phyloP scores from a whole-genome alignment of 345 rosid genomes.

The Jatropha curcas region DNA sequence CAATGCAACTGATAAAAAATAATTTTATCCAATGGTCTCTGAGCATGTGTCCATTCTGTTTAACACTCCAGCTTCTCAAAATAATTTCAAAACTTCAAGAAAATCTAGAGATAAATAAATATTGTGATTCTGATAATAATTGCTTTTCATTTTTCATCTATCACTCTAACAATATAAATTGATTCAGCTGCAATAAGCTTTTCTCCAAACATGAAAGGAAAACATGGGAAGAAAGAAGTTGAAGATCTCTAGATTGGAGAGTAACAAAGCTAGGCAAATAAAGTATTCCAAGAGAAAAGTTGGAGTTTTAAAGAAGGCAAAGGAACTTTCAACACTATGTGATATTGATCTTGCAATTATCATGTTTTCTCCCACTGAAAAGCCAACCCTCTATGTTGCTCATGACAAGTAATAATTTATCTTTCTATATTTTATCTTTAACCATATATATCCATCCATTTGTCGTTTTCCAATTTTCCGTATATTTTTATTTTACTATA shows the following conservation, averaged over 20 bases:
- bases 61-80: too few species aligned
- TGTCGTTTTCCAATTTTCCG: too few species aligned
- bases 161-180: too few species aligned
- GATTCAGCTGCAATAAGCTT: too few species aligned
- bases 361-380: slow-evolving; percentile 32
- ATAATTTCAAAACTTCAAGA: too few species aligned
- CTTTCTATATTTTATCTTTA: not conserved
- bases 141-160: too few species aligned
- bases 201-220: not conserved
- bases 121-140: too few species aligned
- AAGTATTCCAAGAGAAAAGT: slow-evolving; percentile 51
- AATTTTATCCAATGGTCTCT: too few species aligned
- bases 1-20: too few species aligned
- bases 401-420: slow-evolving; percentile 23
- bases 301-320: slow-evolving; percentile 42
- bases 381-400: slow-evolving; percentile 22
- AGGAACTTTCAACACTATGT: slow-evolving; percentile 32
- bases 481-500: too few species aligned
- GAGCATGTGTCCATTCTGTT: too few species aligned
- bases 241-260: slow-evolving; percentile 26
- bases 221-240: slow-evolving; percentile 44
- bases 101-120: too few species aligned
- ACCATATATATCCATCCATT: not conserved
- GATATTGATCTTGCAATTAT: slow-evolving; percentile 36
- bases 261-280: slow-evolving; percentile 31